Conservation (phyloP, 345 rosid species). For the Syzygium aromaticum region DNA sequence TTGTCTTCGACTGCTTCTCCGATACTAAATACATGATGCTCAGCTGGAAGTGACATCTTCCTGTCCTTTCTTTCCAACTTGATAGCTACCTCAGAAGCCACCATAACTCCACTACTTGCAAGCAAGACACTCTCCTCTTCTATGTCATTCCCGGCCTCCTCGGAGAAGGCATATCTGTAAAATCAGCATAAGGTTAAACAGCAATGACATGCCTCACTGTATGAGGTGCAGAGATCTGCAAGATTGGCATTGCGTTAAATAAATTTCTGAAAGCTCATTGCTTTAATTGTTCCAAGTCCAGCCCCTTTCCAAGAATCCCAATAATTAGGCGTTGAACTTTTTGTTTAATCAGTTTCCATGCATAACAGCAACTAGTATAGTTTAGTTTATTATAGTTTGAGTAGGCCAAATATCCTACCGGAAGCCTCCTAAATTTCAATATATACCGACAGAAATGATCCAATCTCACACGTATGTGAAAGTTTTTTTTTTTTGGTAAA, state of each 20-base stretch:
- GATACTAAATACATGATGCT: slow-evolving; percentile 19
- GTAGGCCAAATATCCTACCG: background rate
- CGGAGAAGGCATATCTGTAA: slow-evolving; percentile 26
- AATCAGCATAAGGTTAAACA: background rate
- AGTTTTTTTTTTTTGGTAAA: no score
- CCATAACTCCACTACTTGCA: slow-evolving; percentile 14
- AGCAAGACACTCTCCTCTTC: slow-evolving; percentile 28
- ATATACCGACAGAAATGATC: background rate
- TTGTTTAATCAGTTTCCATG: background rate
- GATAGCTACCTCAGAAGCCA: slow-evolving; percentile 18
- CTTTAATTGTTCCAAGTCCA: background rate
- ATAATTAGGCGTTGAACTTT: background rate
- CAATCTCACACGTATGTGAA: background rate
- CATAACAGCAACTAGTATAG: background rate
- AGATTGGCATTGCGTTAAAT: background rate
- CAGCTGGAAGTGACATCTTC: slow-evolving; percentile 7
- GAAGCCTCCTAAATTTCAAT: background rate
- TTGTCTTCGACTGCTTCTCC: slow-evolving; percentile 28
- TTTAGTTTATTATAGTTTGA: background rate
- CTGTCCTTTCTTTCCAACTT: slow-evolving; percentile 32
- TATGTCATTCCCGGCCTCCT: slow-evolving; percentile 24
- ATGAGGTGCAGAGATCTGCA: background rate
- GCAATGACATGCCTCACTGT: background rate
- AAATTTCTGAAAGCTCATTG: background rate
- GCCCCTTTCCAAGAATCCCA: background rate